A percentile compares a stretch with the other conserved stretches of the same genome.
Conservation (phyloP, 1,284 basidiomycete genomes). For the Takashimella koratensis region DNA sequence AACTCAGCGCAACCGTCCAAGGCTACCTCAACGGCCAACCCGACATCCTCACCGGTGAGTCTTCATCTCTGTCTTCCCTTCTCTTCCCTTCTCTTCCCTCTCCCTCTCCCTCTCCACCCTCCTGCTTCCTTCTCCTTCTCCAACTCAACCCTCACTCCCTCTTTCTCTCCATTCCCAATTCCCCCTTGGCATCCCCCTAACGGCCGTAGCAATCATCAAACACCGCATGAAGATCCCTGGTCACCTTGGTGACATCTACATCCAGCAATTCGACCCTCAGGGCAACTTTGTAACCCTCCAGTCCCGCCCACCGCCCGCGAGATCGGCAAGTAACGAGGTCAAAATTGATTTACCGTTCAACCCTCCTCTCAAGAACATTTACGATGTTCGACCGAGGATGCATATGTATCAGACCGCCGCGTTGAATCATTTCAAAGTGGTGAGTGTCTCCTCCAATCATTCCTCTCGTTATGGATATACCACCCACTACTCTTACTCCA, state of each 20-base stretch:
- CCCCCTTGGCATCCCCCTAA: not conserved
- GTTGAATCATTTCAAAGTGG: constrained; percentile 23
- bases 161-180: not conserved
- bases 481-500: no score
- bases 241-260: constrained; percentile 30
- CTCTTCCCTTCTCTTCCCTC: not conserved
- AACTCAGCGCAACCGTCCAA: not conserved
- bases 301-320: constrained; percentile 21
- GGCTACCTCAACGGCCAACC: constrained; percentile 25
- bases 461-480: no score
- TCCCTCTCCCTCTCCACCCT: not conserved
- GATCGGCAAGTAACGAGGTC: constrained; percentile 11
- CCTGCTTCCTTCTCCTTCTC: not conserved
- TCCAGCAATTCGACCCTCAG: constrained; percentile 17
- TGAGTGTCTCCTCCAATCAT: constrained; percentile 19
- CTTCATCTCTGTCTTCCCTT: not conserved
- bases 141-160: not conserved
- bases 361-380: constrained; percentile 19
- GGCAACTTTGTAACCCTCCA: constrained; percentile 15
- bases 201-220: constrained; percentile 29
- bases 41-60: constrained; percentile 32
- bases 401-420: constrained; percentile 12
- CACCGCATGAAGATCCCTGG: constrained; percentile 18
- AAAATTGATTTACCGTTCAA: constrained; percentile 20
- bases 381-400: constrained; percentile 17